phyloP scores from a whole-genome alignment of 768 basidiomycete species.

The Pulveroboletus sp. region DNA sequence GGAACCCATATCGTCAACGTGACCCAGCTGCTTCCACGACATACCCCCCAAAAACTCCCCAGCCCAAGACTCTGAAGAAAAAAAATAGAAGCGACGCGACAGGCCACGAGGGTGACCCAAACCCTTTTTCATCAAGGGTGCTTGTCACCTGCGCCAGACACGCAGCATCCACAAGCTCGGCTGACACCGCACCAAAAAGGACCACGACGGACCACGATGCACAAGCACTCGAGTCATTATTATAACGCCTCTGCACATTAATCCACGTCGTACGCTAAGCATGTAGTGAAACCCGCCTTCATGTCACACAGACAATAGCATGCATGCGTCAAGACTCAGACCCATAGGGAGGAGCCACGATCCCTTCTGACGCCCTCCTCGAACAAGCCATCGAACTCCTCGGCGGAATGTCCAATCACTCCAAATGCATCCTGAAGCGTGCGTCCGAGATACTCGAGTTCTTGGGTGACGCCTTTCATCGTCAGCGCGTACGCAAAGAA shows the following conservation, averaged over 20 bases:
- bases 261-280: slow-evolving; percentile 1
- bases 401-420: slow-evolving; percentile 76
- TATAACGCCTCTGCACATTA: not conserved
- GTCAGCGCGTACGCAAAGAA: slow-evolving; percentile 93
- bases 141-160: slow-evolving; percentile 1
- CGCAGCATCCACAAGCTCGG: slow-evolving; percentile 8
- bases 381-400: slow-evolving; percentile 83
- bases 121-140: slow-evolving; percentile 5
- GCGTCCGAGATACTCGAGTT: slow-evolving; percentile 76
- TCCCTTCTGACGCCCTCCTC: slow-evolving; percentile 12
- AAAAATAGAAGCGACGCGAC: not conserved
- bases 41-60: not conserved
- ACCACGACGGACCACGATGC: not conserved
- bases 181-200: not conserved
- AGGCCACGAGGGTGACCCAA: slow-evolving; percentile 7
- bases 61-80: not conserved
- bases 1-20: not conserved
- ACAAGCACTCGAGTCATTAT: not conserved
- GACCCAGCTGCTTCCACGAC: not conserved
- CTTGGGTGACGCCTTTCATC: slow-evolving; percentile 90
- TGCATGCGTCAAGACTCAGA: slow-evolving; percentile 1
- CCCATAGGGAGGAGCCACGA: slow-evolving; percentile 9
- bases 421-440: slow-evolving; percentile 89
- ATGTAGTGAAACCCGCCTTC: not conserved
- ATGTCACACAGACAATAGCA: not conserved